Base-by-base conservation (phyloP, 2,329 filamentous ascomycete genomes). In the Ophioceras dolichostomum region DNA sequence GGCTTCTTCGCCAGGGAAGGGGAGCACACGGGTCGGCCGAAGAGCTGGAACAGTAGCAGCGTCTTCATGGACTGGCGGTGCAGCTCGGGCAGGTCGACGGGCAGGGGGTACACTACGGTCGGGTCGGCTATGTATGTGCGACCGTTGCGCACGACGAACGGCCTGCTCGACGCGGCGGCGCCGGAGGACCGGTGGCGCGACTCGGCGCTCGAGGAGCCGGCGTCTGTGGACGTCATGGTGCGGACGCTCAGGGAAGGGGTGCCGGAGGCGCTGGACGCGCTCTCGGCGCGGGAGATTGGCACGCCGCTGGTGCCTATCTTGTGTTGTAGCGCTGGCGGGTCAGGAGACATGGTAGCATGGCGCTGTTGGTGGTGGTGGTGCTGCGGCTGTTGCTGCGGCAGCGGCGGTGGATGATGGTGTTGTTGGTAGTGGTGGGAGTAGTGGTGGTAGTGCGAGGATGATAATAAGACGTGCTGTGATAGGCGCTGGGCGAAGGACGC, bases 41-140 rank as follows among this genome's bases (percentile, higher is more conserved):
- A 87, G 24, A 94, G 73, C 51, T 85, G 78, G 47, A 85, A 80
- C 36, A 87, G 68, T 43, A 94, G 70, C 46, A 94, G 68, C 0
- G 88, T 93, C 41, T 85, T 77, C 39, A 95, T 65, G 34, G 79
- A 87, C 59, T 95, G 88, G 40, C 88, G 76, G 58, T 94, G 86
- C 34, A 94, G 72, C 60, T 95, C 88, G 29, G 79, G 67, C 29
- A 94, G 71, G 60, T 95, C 89, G 61, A 83, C 81, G 28, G 89
- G 89, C 2, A 95, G 67, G n/a, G 86, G 86, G 50, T 96, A 95
- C 7, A 75, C 62, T 21, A 83, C 62, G 2, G 72, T 67, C 8
- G 70, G 64, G 51, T 94, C 84, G 52, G 82, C 76, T 45, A 93
- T 72, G 59, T 89, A 95, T 33, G 81, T 81, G 40, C 87, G 81